These are phyloP conservation scores for Leucoagaricus sp. DNA, from an alignment of 1,284 basidiomycete species.

Conservation along the genomic window DNA sequence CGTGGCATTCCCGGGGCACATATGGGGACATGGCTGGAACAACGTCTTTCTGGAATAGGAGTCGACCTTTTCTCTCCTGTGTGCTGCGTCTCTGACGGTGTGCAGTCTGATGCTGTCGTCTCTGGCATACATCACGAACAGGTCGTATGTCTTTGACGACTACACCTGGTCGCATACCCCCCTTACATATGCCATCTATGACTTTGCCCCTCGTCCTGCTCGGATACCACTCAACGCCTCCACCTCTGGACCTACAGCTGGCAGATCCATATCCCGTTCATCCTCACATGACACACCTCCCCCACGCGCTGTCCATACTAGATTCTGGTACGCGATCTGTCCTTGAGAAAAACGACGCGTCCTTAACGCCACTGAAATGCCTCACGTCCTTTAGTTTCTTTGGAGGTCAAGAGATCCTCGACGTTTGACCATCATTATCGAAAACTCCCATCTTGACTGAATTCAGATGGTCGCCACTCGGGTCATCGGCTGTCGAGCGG, in stretches of 20 bases:
- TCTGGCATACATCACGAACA: slow-evolving; percentile 46
- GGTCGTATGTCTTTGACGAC: slow-evolving; percentile 64
- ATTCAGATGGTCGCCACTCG: slow-evolving; percentile 64
- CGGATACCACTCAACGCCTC: slow-evolving; percentile 64
- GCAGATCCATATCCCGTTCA: slow-evolving; percentile 42
- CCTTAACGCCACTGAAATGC: slow-evolving; percentile 24
- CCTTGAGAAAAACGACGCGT: slow-evolving; percentile 32
- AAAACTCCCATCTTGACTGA: slow-evolving; percentile 51
- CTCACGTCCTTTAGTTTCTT: slow-evolving; percentile 49
- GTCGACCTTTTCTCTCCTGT: slow-evolving; percentile 23
- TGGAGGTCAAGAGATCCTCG: slow-evolving; percentile 46
- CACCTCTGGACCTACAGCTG: slow-evolving; percentile 56
- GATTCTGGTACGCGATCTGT: slow-evolving; percentile 29
- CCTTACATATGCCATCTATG: slow-evolving; percentile 50
- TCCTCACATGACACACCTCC: slow-evolving; percentile 15
- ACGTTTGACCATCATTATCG: slow-evolving; percentile 14
- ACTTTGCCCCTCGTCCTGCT: slow-evolving; percentile 51
- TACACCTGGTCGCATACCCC: slow-evolving; percentile 62
- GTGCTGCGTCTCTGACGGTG: not conserved
- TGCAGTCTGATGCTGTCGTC: slow-evolving; percentile 43
- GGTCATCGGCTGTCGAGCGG: slow-evolving; percentile 49
- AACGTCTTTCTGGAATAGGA: slow-evolving; percentile 59
- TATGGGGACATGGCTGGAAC: slow-evolving; percentile 59
- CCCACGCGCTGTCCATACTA: slow-evolving; percentile 21
- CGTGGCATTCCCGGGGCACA: slow-evolving; percentile 48